These are phyloP conservation scores for Flagelloscypha sp. DNA, from an alignment of 768 basidiomycete species.

Conservation along the genomic window DNA sequence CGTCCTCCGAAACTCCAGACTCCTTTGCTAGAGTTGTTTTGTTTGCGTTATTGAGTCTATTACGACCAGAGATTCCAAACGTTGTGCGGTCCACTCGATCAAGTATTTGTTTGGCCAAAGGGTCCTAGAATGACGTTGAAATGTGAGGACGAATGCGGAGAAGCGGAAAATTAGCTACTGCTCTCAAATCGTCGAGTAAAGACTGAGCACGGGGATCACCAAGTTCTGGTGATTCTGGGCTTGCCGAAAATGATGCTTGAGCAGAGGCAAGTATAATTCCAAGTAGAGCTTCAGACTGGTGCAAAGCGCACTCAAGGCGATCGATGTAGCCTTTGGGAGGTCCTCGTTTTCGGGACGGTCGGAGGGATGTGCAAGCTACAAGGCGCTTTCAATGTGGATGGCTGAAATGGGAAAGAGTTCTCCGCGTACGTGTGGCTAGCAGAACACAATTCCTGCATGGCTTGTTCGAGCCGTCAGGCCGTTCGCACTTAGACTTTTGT, in stretches of 20 bases:
- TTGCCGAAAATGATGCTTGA: too few relatives aligned
- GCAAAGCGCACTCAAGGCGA: slow-evolving; percentile 83
- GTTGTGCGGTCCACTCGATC: slow-evolving; percentile 73
- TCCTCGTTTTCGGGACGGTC: slow-evolving; percentile 75
- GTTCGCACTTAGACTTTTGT: slow-evolving; percentile 86
- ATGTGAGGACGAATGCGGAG: slow-evolving; percentile 3
- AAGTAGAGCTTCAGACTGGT: slow-evolving; percentile 84
- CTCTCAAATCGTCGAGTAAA: slow-evolving; percentile 31
- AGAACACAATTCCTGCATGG: slow-evolving; percentile 73
- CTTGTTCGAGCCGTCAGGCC: slow-evolving; percentile 43
- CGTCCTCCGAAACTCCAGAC: slow-evolving; percentile 13
- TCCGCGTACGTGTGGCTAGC: slow-evolving; percentile 54
- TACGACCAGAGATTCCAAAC: slow-evolving; percentile 70
- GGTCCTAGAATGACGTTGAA: slow-evolving; percentile 41
- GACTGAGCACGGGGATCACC: slow-evolving; percentile 31
- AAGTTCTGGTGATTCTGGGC: slow-evolving; percentile 15
- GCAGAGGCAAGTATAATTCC: slow-evolving; percentile 69
- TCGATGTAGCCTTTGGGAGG: slow-evolving; percentile 94
- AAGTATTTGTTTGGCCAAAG: slow-evolving; percentile 73
- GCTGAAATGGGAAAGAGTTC: not conserved
- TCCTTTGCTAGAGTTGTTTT: slow-evolving; percentile 13
- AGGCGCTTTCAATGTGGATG: slow-evolving; percentile 1
- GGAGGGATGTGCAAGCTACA: slow-evolving; percentile 69
- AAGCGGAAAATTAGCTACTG: slow-evolving; percentile 5
- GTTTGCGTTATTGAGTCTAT: slow-evolving; percentile 25